Base-by-base conservation (phyloP, 306 rosid genomes). In the Acacia crassicarpa region DNA sequence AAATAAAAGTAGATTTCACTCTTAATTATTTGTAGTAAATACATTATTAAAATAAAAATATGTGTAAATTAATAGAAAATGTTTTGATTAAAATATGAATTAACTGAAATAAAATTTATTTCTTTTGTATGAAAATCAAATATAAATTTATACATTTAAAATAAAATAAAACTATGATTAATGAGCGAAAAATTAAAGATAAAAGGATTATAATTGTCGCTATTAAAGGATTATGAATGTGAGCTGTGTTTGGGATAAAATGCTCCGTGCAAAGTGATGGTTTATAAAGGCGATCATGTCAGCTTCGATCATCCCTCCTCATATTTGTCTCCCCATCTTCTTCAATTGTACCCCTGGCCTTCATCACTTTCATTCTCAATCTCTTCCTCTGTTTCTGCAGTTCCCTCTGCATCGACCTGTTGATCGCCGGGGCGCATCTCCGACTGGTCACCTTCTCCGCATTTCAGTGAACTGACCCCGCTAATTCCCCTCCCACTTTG, bases 401-500 rank as follows among this genome's bases (percentile, higher is more conserved):
- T 44, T 70, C 45, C 49, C 32, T 45, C 67, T 56, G 75, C 41
- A 71, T 56, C 63, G 66, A 71, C 79, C 85, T 75, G 48, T 87
- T 85, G 84, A 84, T 86, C 88, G 91, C 88, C 89, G 91, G 97
- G 75, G 80, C 80, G 23, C 74, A 23, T 69, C 78, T 23, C 87
- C 80, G 87, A 49, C 83, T 83, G 84, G 85, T 65, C 67, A 78
- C 25, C 71, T 59, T 49, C 85, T 86, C 90, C 87, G 86, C 67
- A 84, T 84, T 90, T 89, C 86, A 90, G 87, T 83, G 86, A 75
- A 86, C 88, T 43, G 67, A 40, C 84, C 74, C 87, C 80, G 85
- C 83, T 87, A 86, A 82, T 76, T 80, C 74, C 58, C 58, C 58
- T 78, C 14, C 59, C 78, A 49, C 74, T 72, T 63, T 33, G 90